Percentiles rank a stretch among this genome's conserved stretches.
Conservation (phyloP, 495 filamentous ascomycete species). For the Penicillium lividum region DNA sequence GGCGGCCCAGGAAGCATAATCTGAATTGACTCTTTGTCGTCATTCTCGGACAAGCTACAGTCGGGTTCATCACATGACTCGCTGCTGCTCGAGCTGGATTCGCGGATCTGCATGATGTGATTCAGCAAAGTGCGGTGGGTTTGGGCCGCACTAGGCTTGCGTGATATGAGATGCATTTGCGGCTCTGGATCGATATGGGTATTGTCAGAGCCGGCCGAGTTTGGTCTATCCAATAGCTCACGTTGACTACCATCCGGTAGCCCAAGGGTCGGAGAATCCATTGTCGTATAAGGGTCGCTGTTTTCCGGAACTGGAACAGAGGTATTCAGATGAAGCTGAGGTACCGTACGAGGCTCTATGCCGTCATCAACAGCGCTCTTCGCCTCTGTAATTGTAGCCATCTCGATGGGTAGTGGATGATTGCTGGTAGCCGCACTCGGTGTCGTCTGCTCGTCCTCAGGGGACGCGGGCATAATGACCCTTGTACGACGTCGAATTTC, state of each 20-base stretch:
- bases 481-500: conserved; percentile 43
- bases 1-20: conserved; percentile 57
- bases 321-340: conserved; percentile 37
- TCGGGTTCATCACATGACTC: conserved; percentile 54
- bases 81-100: conserved; percentile 43
- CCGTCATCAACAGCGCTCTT: conserved; percentile 6
- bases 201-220: conserved; percentile 48
- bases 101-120: conserved; percentile 55
- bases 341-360: conserved; percentile 15
- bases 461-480: conserved; percentile 17
- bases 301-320: conserved; percentile 4
- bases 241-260: conserved; percentile 58
- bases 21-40: conserved; percentile 60
- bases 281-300: conserved; percentile 24
- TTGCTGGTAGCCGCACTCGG: conserved; percentile 31
- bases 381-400: conserved; percentile 32
- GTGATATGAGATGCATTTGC: conserved; percentile 56
- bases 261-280: conserved; percentile 72
- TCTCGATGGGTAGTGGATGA: conserved; percentile 23
- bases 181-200: conserved; percentile 70
- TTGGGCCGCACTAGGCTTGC: conserved; percentile 23
- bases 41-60: conserved; percentile 51
- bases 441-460: conserved; percentile 19
- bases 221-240: conserved; percentile 39
- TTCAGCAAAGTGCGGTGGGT: conserved; percentile 50